Evolutionary conservation across 345 rosid species (phyloP).

Genomic region (Clausena lansium): DNA sequence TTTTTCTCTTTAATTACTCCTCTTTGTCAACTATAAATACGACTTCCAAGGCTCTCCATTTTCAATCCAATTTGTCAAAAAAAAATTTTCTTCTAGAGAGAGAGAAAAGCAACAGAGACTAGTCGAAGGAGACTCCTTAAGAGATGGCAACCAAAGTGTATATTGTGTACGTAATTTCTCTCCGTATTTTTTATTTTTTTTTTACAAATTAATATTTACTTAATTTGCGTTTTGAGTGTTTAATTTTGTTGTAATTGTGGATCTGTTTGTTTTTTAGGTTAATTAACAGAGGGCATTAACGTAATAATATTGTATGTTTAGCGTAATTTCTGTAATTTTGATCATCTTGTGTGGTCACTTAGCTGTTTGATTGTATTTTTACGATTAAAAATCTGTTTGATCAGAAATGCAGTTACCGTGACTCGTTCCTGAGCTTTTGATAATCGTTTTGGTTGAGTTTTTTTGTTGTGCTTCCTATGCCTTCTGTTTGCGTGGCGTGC

Average conservation of each 20-base stretch:
- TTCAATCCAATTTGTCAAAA: background rate
- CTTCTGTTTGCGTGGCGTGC: background rate
- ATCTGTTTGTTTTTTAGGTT: constrained; percentile 2
- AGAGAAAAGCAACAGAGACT: background rate
- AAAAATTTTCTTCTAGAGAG: constrained; percentile 11
- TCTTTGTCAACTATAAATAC: constrained; percentile 45
- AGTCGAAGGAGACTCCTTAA: background rate
- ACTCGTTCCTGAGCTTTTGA: background rate
- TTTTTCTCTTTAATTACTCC: background rate
- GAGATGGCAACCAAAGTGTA: constrained; percentile 69
- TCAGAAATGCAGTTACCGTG: constrained; percentile 8
- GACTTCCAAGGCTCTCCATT: constrained; percentile 8
- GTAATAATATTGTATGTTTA: background rate
- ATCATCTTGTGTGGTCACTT: background rate
- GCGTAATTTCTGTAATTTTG: background rate
- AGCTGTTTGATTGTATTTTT: background rate
- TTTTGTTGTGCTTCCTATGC: background rate
- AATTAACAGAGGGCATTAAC: background rate
- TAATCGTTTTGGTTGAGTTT: background rate
- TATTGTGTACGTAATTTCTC: constrained; percentile 56
- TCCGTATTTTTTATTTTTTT: background rate
- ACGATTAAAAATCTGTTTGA: background rate
- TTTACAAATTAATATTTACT: background rate
- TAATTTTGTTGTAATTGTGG: background rate
- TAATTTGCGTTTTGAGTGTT: background rate